A percentile compares a stretch with the other conserved stretches of the same genome.
These are phyloP conservation scores for Metschnikowia amazonensis DNA, from an alignment of 805 yeast genomes.

Conservation along the genomic window DNA sequence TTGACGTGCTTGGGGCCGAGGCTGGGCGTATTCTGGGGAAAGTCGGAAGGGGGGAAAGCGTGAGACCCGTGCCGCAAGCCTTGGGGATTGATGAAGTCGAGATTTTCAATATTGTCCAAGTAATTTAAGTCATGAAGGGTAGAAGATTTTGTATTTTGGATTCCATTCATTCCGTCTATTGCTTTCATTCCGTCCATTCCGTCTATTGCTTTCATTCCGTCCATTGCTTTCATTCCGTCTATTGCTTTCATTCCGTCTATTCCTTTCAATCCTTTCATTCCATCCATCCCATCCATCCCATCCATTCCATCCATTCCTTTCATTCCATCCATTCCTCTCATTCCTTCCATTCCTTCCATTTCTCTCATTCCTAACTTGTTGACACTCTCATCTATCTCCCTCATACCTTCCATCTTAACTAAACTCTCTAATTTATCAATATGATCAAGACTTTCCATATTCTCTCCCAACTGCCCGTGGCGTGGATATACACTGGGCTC, in stretches of 20 bases:
- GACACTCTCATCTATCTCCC: not conserved
- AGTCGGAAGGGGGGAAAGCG: slow-evolving; percentile 19
- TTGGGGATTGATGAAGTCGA: slow-evolving; percentile 17
- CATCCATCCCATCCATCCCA: too few relatives aligned
- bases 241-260: too few relatives aligned
- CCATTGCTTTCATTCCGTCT: too few relatives aligned
- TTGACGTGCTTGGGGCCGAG: slow-evolving; percentile 8
- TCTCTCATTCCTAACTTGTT: not conserved
- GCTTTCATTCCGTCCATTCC: not conserved
- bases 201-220: too few relatives aligned
- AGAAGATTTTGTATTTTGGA: too few relatives aligned
- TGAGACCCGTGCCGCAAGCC: slow-evolving; percentile 14
- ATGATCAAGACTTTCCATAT: not conserved
- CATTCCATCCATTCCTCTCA: too few relatives aligned
- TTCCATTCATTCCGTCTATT: not conserved
- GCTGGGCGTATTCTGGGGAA: slow-evolving; percentile 18
- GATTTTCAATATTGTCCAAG: slow-evolving; percentile 9
- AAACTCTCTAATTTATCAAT: not conserved
- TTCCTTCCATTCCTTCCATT: too few relatives aligned
- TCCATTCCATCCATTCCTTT: too few relatives aligned
- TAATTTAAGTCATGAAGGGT: not conserved
- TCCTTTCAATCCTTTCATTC: too few relatives aligned
- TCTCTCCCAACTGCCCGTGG: not conserved
- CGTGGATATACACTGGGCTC: slow-evolving; percentile 1
- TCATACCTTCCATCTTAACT: too few relatives aligned